A percentile compares a stretch with the other conserved stretches of the same genome.
Evolutionary conservation across 148 eudicot species (phyloP).

Genomic region (Tetragonia tetragonoides): DNA sequence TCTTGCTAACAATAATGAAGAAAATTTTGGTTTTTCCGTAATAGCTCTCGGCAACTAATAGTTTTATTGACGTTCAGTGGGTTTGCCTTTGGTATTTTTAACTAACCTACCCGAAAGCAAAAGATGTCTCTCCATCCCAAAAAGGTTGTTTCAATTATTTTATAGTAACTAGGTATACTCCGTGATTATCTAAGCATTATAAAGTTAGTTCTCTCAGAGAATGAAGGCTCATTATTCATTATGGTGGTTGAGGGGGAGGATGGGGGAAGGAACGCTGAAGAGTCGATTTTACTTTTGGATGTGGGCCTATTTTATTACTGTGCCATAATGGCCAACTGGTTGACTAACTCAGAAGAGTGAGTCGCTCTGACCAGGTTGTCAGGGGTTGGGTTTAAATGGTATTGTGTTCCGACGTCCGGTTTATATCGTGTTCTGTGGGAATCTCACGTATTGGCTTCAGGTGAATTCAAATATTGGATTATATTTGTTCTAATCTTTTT

Average conservation of each 20-base stretch:
- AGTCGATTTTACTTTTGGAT: not conserved
- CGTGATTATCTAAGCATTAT: too few species aligned
- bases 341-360: not conserved
- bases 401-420: not conserved
- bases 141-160: too few species aligned
- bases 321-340: conserved; percentile 1
- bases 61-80: not conserved
- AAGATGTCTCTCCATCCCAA: too few species aligned
- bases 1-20: too few species aligned
- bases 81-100: too few species aligned
- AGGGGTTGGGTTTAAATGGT: conserved; percentile 1
- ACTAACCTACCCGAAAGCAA: too few species aligned
- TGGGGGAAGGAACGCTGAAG: not conserved
- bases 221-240: not conserved
- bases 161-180: too few species aligned
- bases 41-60: not conserved
- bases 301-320: not conserved
- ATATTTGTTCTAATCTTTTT: not conserved
- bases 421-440: not conserved
- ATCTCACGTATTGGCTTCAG: not conserved
- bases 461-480: not conserved
- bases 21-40: not conserved
- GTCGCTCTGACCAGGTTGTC: conserved; percentile 2
- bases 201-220: not conserved
- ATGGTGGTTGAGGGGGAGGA: not conserved